phyloP scores from a whole-genome alignment of 108 stramenopile species.

The Nitzschia sp. region DNA sequence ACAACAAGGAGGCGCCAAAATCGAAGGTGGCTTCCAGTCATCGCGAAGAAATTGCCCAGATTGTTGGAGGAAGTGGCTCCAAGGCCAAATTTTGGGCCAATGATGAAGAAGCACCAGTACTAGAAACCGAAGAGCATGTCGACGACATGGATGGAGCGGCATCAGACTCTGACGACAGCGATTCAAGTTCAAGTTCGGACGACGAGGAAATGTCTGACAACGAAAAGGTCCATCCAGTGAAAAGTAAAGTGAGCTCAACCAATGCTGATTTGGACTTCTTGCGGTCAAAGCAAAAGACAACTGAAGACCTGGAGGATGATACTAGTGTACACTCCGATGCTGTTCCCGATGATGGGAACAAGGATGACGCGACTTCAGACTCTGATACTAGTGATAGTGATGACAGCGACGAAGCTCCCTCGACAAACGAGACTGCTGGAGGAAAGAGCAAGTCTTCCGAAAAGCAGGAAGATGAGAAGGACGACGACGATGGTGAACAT shows the following conservation, averaged over 20 bases:
- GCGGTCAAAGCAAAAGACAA: slow-evolving; percentile 62
- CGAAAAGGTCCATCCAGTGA: slow-evolving; percentile 20
- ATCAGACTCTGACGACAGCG: slow-evolving; percentile 28
- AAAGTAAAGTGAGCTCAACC: slow-evolving; percentile 1
- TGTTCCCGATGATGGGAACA: background rate
- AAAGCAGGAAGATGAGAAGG: slow-evolving; percentile 14
- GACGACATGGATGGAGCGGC: slow-evolving; percentile 24
- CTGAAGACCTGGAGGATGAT: slow-evolving; percentile 58
- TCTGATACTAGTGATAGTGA: slow-evolving; percentile 16
- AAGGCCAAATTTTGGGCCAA: slow-evolving; percentile 86
- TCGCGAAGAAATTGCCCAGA: slow-evolving; percentile 35
- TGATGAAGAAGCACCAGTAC: slow-evolving; percentile 54
- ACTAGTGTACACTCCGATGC: slow-evolving; percentile 23
- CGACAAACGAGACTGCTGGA: background rate
- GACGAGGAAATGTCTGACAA: slow-evolving; percentile 27
- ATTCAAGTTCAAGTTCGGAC: slow-evolving; percentile 30
- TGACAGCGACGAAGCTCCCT: background rate
- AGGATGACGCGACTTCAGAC: slow-evolving; percentile 23
- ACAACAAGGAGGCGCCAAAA: slow-evolving; percentile 5
- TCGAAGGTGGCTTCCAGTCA: slow-evolving; percentile 8
- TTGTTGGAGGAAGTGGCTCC: slow-evolving; percentile 35
- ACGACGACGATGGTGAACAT: slow-evolving; percentile 32
- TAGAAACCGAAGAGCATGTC: background rate
- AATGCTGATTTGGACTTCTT: slow-evolving; percentile 75
- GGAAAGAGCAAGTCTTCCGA: background rate